Evolutionary conservation across 805 yeast species (phyloP), one percentile per base, ranked within the genome.

Genomic region (Saccharomyces eubayanus): DNA sequence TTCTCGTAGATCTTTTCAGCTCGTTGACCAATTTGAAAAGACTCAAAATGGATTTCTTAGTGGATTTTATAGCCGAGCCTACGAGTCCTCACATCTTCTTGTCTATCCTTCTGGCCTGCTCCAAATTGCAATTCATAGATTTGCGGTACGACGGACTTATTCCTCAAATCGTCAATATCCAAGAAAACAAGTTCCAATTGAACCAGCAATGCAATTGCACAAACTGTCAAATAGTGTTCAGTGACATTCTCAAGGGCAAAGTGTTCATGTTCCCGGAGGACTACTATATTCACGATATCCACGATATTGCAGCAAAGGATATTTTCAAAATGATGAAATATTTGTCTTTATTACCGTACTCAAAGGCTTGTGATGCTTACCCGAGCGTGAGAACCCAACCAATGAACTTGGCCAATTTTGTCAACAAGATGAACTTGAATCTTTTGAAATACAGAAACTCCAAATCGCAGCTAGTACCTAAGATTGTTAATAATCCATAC

Each of bases 381-480:
- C 78, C 78, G 28, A 66, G 74, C 46, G 77, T 74, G 3, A 65
- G 73, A 49, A 74, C 78, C 0, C 74, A 72, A 28, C 71, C 74
- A 14, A 74, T 72, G 67, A 68, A 65, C 53, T 54, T 73, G 41
- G 61, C 66, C 27, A 55, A 60, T 53, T 57, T 72, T 63, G 65
- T 61, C 53, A 48, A 50, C 31, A 48, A 58, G 58, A 59, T 72
- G 61, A 69, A 69, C 50, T 49, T 52, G 31, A 61, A 58, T 46
- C 49, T 67, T 16, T 53, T 59, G 9, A 45, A 52, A 6, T 67
- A 67, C 50, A 60, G 71, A 46, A 58, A 56, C 30, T 56, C 57
- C 30, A 58, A 59, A 48, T 54, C 57, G 5, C 71, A 67, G 51
- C 58, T 63, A 54, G 61, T 53, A 36, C 31, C 24, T 31, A 48